A percentile compares a stretch with the other conserved stretches of the same genome.
Evolutionary conservation across 2,329 filamentous ascomycete genomes (phyloP).

Genomic region (Mariannaea elegans): DNA sequence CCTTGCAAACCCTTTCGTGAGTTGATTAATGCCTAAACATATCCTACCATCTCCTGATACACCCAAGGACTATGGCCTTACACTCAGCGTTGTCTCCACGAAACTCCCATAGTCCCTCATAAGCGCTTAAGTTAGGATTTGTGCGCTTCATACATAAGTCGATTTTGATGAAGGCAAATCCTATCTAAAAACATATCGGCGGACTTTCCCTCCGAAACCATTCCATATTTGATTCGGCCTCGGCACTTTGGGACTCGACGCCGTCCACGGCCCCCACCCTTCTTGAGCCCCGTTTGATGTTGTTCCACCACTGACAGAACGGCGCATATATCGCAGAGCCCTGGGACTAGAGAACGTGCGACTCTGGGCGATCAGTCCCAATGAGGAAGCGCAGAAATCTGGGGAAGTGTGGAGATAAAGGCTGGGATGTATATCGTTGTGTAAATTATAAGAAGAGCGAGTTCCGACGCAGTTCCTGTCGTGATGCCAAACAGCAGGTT

Average conservation of each 20-base stretch:
- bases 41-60: neutral
- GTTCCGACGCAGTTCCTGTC: neutral
- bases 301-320: constrained; percentile 21
- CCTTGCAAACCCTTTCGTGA: neutral
- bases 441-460: neutral
- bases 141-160: neutral
- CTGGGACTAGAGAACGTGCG: neutral
- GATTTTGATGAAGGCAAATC: neutral
- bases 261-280: neutral
- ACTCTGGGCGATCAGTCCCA: neutral
- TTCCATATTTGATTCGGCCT: constrained; percentile 8
- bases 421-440: neutral
- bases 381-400: neutral
- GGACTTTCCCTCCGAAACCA: neutral
- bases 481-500: neutral
- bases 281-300: neutral
- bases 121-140: constrained; percentile 1
- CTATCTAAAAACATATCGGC: neutral
- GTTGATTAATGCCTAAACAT: neutral
- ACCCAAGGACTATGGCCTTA: neutral
- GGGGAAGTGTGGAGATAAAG: constrained; percentile 2
- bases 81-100: neutral
- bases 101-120: neutral
- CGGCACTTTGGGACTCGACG: neutral
- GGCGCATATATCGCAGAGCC: constrained; percentile 3